Base-by-base conservation (phyloP, 2,329 filamentous ascomycete genomes). In the Cladophialophora bantiana region DNA sequence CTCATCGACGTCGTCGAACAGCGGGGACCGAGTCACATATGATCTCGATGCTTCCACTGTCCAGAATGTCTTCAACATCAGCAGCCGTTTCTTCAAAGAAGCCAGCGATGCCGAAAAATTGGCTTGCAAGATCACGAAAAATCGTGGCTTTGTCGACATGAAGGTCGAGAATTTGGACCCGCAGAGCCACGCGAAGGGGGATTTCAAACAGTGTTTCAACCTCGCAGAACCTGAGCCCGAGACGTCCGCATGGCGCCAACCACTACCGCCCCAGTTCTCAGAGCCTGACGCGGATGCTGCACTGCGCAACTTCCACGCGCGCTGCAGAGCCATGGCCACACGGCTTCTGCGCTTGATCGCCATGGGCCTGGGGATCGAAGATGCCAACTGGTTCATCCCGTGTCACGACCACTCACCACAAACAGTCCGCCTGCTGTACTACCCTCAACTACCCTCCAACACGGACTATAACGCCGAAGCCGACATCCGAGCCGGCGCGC, bases 161-260 rank as follows among this genome's bases (percentile, higher is more conserved):
- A 90, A 94, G 74, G 88, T 88, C 15, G 94, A 98, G 80, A 94
- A 90, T 0, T 81, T 98, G 9, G 94, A 98, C 76, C 93, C 94
- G 2, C 87, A 89, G 72, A 88, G 89, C 64, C 93, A 97, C 77
- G 87, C 88, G 78, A 91, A 91, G 83, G 74, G 92, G 15, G 93
- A 97, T 75, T 93, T 92, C 73, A 97, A 97, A 83, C 93, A 96
- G 92, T 92, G 90, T 45, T 94, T 98, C 84, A 98, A 98, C 81
- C 90, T 98, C 75, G 92, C 89, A 70, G 88, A 92, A 72, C 96
- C 95, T 75, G 76, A 83, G 66, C 53, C 31, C 2, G 73, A 87
- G 68, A 54, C 42, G 9, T 85, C 86, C 71, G 88, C 89, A 78
- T 67, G 65, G 65, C 88, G 90, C 67, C 94, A 98, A 77, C 89